These are phyloP conservation scores for Ophiostoma sp. DNA, from an alignment of 2,329 filamentous ascomycete genomes.

Conservation along the genomic window DNA sequence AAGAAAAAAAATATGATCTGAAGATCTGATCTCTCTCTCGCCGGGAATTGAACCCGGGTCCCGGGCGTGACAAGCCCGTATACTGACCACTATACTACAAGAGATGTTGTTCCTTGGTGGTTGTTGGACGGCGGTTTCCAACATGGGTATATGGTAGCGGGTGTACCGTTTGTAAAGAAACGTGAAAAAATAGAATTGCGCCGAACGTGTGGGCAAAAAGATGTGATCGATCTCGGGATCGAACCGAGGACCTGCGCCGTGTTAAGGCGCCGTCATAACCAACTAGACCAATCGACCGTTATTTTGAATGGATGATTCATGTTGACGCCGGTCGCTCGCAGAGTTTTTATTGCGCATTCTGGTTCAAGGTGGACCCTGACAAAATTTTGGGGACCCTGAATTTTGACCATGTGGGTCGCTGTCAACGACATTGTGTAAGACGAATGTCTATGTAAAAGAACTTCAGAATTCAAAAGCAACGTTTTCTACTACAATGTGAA, in stretches of 20 bases:
- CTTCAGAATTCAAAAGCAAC: not conserved
- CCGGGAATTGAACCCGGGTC: constrained; percentile 10
- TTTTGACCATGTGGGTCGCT: not conserved
- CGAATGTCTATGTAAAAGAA: no score
- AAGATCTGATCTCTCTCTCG: not conserved
- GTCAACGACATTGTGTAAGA: not conserved
- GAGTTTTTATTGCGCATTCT: not conserved
- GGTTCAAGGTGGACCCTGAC: not conserved
- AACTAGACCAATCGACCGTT: constrained; percentile 17
- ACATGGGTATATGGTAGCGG: not conserved
- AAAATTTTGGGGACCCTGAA: not conserved
- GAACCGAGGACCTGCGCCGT: constrained; percentile 17
- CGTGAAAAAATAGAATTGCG: not conserved
- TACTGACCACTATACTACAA: constrained; percentile 14
- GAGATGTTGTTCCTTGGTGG: not conserved
- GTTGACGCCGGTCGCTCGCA: not conserved
- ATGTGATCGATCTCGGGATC: constrained; percentile 16
- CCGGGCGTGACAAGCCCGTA: constrained; percentile 14
- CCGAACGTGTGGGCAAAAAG: not conserved
- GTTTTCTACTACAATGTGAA: not conserved
- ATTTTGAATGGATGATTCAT: not conserved
- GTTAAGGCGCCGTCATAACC: constrained; percentile 18
- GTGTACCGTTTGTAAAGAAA: not conserved
- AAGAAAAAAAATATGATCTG: not conserved
- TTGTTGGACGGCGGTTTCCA: not conserved